A percentile compares a stretch with the other conserved stretches of the same genome.
Evolutionary conservation across 2,329 filamentous ascomycete species (phyloP).

Genomic region (Penicillium glabrum): DNA sequence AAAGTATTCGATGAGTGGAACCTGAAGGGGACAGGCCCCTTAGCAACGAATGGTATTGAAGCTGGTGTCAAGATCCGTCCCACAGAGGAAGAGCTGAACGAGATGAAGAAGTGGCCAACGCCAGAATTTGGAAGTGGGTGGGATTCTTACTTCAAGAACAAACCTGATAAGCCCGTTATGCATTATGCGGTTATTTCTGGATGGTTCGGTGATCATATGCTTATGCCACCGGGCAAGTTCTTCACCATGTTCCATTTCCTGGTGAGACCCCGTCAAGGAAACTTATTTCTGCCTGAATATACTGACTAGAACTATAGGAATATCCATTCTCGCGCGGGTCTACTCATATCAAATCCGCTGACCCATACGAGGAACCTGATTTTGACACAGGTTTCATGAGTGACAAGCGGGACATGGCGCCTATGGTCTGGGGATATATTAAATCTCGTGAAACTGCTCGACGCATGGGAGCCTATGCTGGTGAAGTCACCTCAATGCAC

Average conservation of each 20-base stretch:
- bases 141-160: conserved; percentile 81
- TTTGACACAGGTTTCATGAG: conserved; percentile 86
- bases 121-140: conserved; percentile 69
- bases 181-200: conserved; percentile 77
- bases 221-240: conserved; percentile 73
- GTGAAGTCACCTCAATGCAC: conserved; percentile 67
- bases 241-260: conserved; percentile 84
- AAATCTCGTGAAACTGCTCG: conserved; percentile 78
- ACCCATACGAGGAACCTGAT: conserved; percentile 72
- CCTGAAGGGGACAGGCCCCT: conserved; percentile 72
- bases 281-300: background rate
- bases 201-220: conserved; percentile 52
- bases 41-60: conserved; percentile 77
- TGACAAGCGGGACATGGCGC: conserved; percentile 79
- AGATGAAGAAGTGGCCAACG: conserved; percentile 72
- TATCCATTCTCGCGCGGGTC: conserved; percentile 74
- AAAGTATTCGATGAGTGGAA: conserved; percentile 76
- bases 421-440: conserved; percentile 83
- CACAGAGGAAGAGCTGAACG: conserved; percentile 64
- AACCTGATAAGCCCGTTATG: conserved; percentile 85
- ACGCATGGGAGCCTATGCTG: conserved; percentile 74
- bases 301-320: conserved; percentile 42
- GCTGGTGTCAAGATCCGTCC: conserved; percentile 77
- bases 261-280: conserved; percentile 18
- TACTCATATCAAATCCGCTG: conserved; percentile 68